phyloP scores from a whole-genome alignment of 192 early-diverging fungal genomes.

The Backusella psychrophila region DNA sequence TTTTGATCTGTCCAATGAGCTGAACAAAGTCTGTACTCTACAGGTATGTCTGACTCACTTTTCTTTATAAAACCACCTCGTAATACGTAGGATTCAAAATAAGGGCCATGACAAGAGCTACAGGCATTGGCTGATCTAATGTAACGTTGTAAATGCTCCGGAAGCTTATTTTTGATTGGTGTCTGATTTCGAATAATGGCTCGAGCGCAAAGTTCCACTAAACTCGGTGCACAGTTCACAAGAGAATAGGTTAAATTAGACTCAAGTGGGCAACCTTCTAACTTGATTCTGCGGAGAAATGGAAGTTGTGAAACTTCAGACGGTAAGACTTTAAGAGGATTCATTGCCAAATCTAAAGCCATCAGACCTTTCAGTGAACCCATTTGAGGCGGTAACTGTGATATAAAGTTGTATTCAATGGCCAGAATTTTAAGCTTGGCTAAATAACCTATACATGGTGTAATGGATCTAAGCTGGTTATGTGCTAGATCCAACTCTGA shows the following conservation, averaged over 20 bases:
- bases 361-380: constrained; percentile 58
- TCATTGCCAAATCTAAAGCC: constrained; percentile 63
- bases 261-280: constrained; percentile 56
- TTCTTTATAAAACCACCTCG: constrained; percentile 67
- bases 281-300: constrained; percentile 54
- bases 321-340: constrained; percentile 68
- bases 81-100: constrained; percentile 62
- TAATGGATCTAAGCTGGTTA: constrained; percentile 63
- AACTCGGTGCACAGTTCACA: constrained; percentile 49
- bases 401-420: constrained; percentile 58
- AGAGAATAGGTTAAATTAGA: constrained; percentile 35
- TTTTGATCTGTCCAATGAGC: constrained; percentile 71
- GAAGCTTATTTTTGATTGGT: constrained; percentile 6
- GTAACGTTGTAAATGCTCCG: constrained; percentile 59
- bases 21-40: constrained; percentile 72
- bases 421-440: constrained; percentile 61
- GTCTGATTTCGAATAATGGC: constrained; percentile 37
- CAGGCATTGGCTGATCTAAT: constrained; percentile 60
- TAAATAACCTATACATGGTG: constrained; percentile 58
- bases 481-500: constrained; percentile 59
- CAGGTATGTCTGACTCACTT: constrained; percentile 41
- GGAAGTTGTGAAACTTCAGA: constrained; percentile 72
- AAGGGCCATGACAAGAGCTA: constrained; percentile 78
- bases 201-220: constrained; percentile 77
- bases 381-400: constrained; percentile 62